Evolutionary conservation across 371 early-diverging fungal genomes (phyloP), one percentile per base, ranked within the genome.

Genomic region (Mortierella sp.): DNA sequence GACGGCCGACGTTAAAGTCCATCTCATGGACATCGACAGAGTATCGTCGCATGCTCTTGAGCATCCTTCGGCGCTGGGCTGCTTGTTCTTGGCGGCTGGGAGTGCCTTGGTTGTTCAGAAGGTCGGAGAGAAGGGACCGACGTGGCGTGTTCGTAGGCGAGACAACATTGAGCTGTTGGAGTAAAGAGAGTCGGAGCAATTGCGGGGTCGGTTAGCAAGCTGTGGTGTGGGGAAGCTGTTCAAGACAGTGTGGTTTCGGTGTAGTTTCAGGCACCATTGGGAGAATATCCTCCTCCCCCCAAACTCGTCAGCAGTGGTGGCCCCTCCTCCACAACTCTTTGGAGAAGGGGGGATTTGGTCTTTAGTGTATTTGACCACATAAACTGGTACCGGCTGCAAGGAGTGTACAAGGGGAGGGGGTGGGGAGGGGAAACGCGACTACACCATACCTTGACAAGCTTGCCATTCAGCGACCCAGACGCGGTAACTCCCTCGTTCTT

Each of bases 21-120:
- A 69, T 61, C 62, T 76, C 76, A 41, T 61, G 63, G 43, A 65
- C 69, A 29, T 76, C 76, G 2, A 76, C 64, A 37, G 76, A 76
- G 43, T 69, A 76, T 8, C 69, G 76, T 45, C 76, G 76, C 76
- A 76, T 76, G 50, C 68, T 68, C 65, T 76, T 76, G 54, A 76
- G 69, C 69, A 76, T 68, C 27, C 76, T 54, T 21, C 76, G 69
- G 34, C 76, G 76, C 25, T 65, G 59, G 17, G 69, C 76, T 13
- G 64, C 67, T 49, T 76, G 76, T 24, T 76, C 76, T 12, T 68
- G 49, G 16, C 69, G 76, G 17, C 52, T 69, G 12, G 68, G 65
- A 12, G 61, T 43, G 6, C 55, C 62, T 37, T 76, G 76, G 57
- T 31, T 69, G 51, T 51, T 76, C 17, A 76, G 40, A 29, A 68